Evolutionary conservation across 1,284 basidiomycete genomes (phyloP), one percentile per base, ranked within the genome.

Genomic region (Microbotryum silenes-acaulis): DNA sequence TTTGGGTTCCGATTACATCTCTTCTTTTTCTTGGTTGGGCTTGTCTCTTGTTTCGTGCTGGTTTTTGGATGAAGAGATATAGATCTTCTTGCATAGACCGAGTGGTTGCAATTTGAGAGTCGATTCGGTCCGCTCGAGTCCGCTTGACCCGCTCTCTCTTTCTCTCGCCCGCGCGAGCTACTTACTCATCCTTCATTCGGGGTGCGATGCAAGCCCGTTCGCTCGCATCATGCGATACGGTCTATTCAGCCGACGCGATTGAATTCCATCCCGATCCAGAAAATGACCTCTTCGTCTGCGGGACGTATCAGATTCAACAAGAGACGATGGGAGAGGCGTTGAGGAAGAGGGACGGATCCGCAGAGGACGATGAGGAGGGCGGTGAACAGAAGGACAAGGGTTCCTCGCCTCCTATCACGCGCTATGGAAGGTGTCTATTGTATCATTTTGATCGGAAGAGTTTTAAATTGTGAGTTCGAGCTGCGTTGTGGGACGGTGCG

Each of bases 211-310:
- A 42, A 18, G 37, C 37, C 12, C 37, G 37, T 6, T 68, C 70
- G 9, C 61, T 67, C 14, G 53, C 60, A 5, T 52, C 42, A 4
- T 61, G 85, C 70, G 85, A 91, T 75, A 94, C 91, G 0, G 76
- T 78, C 18, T 87, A 83, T 73, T 90, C 90, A 9, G 91, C 91
- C n/a, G 91, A 93, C 75, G 84, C 87, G 20, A 81, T 90, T 61
- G 92, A 96, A 72, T 94, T 91, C 74, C 92, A 89, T 71, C 91
- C 90, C 16, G 80, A 82, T 63, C 37, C 37, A 6, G 79, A 79
- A 49, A 76, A 79, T 18, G 77, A 85, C 68, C 76, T 91, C n/a
- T 82, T 96, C 65, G 85, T 85, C 1, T 91, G 89, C 72, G 91
- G 91, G 21, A 94, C 92, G 0, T 96, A 96, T 75, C 85, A 89